Base-by-base conservation (phyloP, 805 yeast genomes). In the Torulaspora microellipsoides region DNA sequence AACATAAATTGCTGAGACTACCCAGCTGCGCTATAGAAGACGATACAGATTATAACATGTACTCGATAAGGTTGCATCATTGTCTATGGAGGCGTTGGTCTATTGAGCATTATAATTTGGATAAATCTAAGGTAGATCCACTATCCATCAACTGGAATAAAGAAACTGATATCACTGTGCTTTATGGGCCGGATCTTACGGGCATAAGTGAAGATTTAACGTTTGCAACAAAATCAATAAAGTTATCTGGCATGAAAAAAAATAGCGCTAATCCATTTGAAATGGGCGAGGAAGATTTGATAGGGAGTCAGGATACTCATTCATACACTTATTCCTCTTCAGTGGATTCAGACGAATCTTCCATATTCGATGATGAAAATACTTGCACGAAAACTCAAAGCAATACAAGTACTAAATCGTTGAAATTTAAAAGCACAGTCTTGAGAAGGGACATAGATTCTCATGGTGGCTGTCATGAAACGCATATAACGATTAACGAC, bases 41-140 rank as follows among this genome's bases (percentile, higher is more conserved):
- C 56, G 50, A 52, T 13, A 36, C 47, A 6, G 66, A 61, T 42
- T 62, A 62, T 37, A 40, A 43, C n/a, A 47, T 56, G 40, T 67
- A 68, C 42, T 49, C 67, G 29, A 49, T 59, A 27, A 66, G 95
- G 37, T 68, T 85, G 35, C 90, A 85, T 58, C 85, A 85, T 57
- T 91, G 96, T 12, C 75, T 86, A 38, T 91, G 97, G 97, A 76
- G 98, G 59, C 88, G 95, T 14, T 91, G 97, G 97, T 84, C 91
- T 11, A 89, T 90, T 66, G 73, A 85, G 40, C 76, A 83, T 53
- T 75, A 77, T 51, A 71, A 78, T 23, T 65, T 81, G 36, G 62
- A 69, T 25, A 71, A 78, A 11, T 9, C 23, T 2, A 88, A 95
- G 10, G 79, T 88, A 8, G 75, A 88, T 20, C 98, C 99, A 1